Evolutionary conservation across 202 grass and related monocot genomes (phyloP).

Genomic region (Panicum virgatum): DNA sequence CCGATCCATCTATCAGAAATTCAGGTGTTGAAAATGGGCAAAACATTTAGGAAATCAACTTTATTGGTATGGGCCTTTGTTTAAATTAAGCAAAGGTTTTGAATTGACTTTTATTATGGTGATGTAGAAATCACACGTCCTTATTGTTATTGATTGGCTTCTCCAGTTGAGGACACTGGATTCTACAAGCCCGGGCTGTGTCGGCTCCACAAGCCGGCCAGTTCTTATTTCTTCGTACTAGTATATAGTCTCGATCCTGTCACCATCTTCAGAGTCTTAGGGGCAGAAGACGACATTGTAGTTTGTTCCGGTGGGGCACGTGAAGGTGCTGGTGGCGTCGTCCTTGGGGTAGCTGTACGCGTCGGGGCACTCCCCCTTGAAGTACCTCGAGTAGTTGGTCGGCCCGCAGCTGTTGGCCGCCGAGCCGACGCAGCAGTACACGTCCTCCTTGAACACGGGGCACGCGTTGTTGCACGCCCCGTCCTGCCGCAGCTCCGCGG

Average conservation of each 20-base stretch:
- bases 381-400: conserved; percentile 40
- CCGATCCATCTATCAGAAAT: too few species aligned
- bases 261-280: neutral
- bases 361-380: conserved; percentile 38
- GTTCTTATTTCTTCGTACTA: neutral
- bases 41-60: too few species aligned
- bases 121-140: neutral
- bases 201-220: neutral
- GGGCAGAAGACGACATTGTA: conserved; percentile 55
- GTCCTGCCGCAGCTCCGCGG: conserved; percentile 33
- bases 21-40: too few species aligned
- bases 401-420: conserved; percentile 3
- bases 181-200: neutral
- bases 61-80: too few species aligned
- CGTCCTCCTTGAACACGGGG: conserved; percentile 48
- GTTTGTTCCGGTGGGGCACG: conserved; percentile 41
- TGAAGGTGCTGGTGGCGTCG: conserved; percentile 37
- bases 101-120: neutral
- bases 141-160: neutral
- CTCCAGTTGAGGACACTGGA: neutral
- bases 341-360: conserved; percentile 55
- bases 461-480: conserved; percentile 57
- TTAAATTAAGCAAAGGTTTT: neutral
- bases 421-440: conserved; percentile 47
- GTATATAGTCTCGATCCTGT: neutral